These are phyloP conservation scores for Harringtonia aguacate DNA, from an alignment of 2,329 filamentous ascomycete species.

Conservation along the genomic window DNA sequence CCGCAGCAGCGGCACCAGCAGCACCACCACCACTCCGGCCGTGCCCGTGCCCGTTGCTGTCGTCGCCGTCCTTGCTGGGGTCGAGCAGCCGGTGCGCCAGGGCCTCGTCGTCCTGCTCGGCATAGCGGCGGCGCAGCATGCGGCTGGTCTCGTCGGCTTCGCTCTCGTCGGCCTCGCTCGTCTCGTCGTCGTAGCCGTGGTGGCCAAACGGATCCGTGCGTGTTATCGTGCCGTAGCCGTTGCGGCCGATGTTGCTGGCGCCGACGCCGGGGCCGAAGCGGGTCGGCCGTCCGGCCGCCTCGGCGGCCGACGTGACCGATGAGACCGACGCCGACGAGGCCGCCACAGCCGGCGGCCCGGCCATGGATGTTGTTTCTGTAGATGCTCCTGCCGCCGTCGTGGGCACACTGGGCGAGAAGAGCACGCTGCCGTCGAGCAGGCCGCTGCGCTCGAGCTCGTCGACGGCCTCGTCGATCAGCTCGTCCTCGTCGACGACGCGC, in stretches of 20 bases:
- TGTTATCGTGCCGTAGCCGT: slow-evolving; percentile 10
- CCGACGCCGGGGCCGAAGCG: slow-evolving; percentile 8
- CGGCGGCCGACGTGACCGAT: not conserved
- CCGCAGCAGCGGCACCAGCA: too few relatives aligned
- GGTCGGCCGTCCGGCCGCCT: slow-evolving; percentile 1
- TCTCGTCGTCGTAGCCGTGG: not conserved
- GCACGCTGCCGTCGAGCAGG: slow-evolving; percentile 62
- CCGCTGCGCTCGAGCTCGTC: slow-evolving; percentile 88
- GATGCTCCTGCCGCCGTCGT: too few relatives aligned
- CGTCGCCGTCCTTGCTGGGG: slow-evolving; percentile 10
- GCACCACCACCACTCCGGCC: too few relatives aligned
- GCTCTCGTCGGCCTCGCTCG: slow-evolving; percentile 7
- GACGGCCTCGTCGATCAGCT: slow-evolving; percentile 80
- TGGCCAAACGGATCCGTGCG: slow-evolving; percentile 5
- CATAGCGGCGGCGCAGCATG: not conserved
- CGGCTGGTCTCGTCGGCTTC: slow-evolving; percentile 5
- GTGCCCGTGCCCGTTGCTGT: not conserved
- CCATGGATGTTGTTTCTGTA: too few relatives aligned
- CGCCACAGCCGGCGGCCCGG: slow-evolving; percentile 11
- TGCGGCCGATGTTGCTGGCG: not conserved
- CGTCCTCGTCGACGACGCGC: slow-evolving; percentile 71
- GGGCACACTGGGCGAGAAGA: slow-evolving; percentile 54
- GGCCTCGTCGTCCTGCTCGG: slow-evolving; percentile 5
- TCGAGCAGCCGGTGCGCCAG: slow-evolving; percentile 8
- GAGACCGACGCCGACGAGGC: not conserved